Evolutionary conservation across 345 rosid species (phyloP), one percentile per base, ranked within the genome.

Genomic region (Lepidium aucheri): DNA sequence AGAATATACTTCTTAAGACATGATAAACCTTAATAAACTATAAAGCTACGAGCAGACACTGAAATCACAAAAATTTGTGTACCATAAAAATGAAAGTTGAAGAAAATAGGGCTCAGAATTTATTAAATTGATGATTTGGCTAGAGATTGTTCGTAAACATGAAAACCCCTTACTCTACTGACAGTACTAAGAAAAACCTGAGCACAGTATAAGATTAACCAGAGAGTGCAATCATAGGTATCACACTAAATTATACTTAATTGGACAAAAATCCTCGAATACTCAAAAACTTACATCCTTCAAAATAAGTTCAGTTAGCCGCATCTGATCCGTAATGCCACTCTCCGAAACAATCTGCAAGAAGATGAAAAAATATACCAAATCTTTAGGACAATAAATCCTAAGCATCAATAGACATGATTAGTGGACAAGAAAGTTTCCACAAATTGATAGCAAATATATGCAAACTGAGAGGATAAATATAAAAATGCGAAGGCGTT

Each of bases 311-410:
- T 95, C 99, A 11, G 83, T 79, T 81, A 95, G 74, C 60, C 87
- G 85, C 75, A 84, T 89, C 75, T 95, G 97, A 83, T 91, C 96
- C n/a, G 90, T 83, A 79, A 91, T 76, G 72, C 95, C 89, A 77
- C 91, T 82, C 73, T 95, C 97, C 44, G 84, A 81, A 72, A 95
- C 79, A 76, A 87, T 89, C 53, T 74, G 74, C 74, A 74, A 47
- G 69, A 40, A 40, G 13, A 63, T 41, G 35, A 30, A 60, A 20
- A 30, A 22, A 32, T 33, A 30, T 33, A 61, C 46, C 51, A 63
- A 71, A 80, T 88, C 84, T 83, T 84, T 63, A 75, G 85, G 60
- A 85, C 74, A 65, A 43, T 44, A 50, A 50, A 73, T 34, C 38
- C 8, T 59, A 17, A 38, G 43, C 11, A 65, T 28, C 34, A 66